These are phyloP conservation scores for Lagenaria siceraria DNA, from an alignment of 306 rosid species.

Conservation along the genomic window DNA sequence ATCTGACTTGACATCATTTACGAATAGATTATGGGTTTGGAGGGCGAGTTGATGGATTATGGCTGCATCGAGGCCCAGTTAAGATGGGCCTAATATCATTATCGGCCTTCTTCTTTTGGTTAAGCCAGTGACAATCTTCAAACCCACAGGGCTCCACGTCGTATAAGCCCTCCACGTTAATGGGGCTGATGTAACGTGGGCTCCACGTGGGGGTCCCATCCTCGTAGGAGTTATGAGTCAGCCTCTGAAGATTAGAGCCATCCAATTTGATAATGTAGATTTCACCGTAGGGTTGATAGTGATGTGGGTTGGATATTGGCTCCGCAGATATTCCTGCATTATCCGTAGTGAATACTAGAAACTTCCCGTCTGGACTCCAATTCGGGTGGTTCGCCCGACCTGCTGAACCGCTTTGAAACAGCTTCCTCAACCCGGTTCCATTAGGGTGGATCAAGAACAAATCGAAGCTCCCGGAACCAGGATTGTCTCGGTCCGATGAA, in stretches of 20 bases:
- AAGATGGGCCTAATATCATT: background rate
- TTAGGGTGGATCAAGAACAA: conserved; percentile 60
- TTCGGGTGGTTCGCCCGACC: conserved; percentile 69
- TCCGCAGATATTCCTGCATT: conserved; percentile 68
- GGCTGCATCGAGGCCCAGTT: conserved; percentile 21
- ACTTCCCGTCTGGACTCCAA: conserved; percentile 67
- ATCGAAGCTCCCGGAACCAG: conserved; percentile 55
- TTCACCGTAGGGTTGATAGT: conserved; percentile 76
- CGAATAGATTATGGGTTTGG: background rate
- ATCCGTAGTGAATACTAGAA: conserved; percentile 50
- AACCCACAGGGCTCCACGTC: conserved; percentile 42
- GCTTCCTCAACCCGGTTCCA: conserved; percentile 59
- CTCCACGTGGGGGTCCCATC: conserved; percentile 83
- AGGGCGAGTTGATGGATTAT: background rate
- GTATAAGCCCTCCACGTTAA: conserved; percentile 25
- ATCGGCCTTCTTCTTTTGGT: conserved; percentile 14
- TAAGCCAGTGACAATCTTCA: conserved; percentile 69
- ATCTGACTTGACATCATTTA: no score
- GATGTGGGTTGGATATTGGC: conserved; percentile 80
- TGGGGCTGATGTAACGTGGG: conserved; percentile 28
- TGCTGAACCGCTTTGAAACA: conserved; percentile 47
- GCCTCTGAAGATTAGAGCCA: conserved; percentile 49
- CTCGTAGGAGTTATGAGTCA: conserved; percentile 70
- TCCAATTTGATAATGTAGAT: conserved; percentile 51
- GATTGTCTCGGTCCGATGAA: conserved; percentile 50